Base-by-base conservation (phyloP, 139 green algal genomes). In the Chlamydomonas incerta region DNA sequence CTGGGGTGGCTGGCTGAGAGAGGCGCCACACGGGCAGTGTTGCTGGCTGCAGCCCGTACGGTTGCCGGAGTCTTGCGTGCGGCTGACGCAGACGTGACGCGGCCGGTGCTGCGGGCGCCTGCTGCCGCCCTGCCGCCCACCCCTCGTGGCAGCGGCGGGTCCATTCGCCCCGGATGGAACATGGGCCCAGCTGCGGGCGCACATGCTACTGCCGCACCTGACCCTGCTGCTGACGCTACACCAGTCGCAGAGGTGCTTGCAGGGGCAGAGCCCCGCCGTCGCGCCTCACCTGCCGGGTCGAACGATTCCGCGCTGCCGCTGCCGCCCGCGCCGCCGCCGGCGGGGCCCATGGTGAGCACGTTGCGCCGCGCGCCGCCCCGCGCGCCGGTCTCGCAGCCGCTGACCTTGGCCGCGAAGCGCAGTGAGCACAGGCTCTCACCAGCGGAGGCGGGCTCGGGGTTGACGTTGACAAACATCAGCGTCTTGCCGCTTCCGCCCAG, bases 381-480 rank as follows among this genome's bases (percentile, higher is more conserved):
- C 15, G 95, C 94, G 14, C 88, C 93, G 37, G 94, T 97, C 91
- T 98, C 95, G 75, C 93, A 96, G 66, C 92, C 88, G 87, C 96
- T 98, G 67, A 92, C 85, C 88, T 97, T 96, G 81, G 93, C 91
- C 1, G 96, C 96, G 90, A 99, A 99, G 69, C 95, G 92, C 57
- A 99, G 93, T 33, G 95, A 97, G 89, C 93, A 97, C 72, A 98
- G 89, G 55, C 91, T 96, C 90, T 98, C 96, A 34, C 90, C 83
- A 21, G 93, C 91, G 46, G 90, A 95, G 20, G 92, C 90, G 0
- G 92, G 88, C 91, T 99, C 96, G 4, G 95, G 95, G 87, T 96
- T 97, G 91, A 99, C 92, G 92, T 99, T 98, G 35, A 98, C 95
- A 82, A 98, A 97, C 97, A 99, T 98, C 10, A 98, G 93, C 33